A percentile compares a stretch with the other conserved stretches of the same genome.
Evolutionary conservation across 2,329 filamentous ascomycete genomes (phyloP).

Genomic region (Tolypocladium ovalisporum): DNA sequence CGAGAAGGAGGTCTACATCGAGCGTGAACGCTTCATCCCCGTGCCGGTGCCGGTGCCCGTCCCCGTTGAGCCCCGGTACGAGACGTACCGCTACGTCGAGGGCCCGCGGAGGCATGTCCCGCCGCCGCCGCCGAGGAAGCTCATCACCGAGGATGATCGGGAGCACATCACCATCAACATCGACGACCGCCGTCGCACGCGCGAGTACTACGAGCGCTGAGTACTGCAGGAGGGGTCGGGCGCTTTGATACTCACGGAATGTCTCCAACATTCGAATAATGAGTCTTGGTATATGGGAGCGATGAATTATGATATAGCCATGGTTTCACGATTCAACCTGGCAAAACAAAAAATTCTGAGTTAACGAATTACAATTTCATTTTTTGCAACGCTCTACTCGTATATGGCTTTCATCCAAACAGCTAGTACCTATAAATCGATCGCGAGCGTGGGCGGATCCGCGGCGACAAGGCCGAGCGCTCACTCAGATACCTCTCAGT

Average conservation of each 20-base stretch:
- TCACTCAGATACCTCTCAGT: background rate
- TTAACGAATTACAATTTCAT: background rate
- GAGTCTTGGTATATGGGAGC: background rate
- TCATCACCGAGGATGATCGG: slow-evolving; percentile 17
- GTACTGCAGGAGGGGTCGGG: background rate
- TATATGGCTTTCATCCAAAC: background rate
- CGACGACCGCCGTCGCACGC: slow-evolving; percentile 19
- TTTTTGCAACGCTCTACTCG: background rate
- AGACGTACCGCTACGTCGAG: slow-evolving; percentile 43
- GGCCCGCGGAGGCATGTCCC: slow-evolving; percentile 27
- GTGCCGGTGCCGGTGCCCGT: slow-evolving; percentile 31
- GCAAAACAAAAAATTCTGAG: background rate
- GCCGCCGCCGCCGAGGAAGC: slow-evolving; percentile 16
- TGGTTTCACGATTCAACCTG: background rate
- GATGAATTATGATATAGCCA: background rate
- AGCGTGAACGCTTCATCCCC: slow-evolving; percentile 38
- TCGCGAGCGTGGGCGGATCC: background rate
- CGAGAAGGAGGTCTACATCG: slow-evolving; percentile 37
- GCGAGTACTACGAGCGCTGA: slow-evolving; percentile 18
- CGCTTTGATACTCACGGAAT: background rate
- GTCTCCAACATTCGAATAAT: background rate
- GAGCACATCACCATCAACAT: slow-evolving; percentile 17
- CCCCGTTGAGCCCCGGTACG: slow-evolving; percentile 28
- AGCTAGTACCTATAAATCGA: background rate
- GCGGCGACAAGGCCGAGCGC: background rate